Evolutionary conservation across 2,329 filamentous ascomycete genomes (phyloP), one percentile per base, ranked within the genome.

Genomic region (Sporothrix luriei): DNA sequence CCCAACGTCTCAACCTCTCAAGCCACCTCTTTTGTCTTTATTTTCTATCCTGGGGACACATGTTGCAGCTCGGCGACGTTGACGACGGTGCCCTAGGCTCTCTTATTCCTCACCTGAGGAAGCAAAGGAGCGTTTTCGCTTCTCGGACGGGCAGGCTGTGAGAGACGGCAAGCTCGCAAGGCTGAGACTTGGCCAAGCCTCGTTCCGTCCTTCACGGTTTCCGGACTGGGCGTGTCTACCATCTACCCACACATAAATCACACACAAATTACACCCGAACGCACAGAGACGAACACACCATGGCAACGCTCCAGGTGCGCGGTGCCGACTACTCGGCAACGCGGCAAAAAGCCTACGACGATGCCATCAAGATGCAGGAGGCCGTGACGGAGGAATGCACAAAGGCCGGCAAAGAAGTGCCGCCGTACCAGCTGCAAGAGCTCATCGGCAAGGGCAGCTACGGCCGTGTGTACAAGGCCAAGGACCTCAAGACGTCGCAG

Each of bases 381-480:
- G 77, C 82, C 6, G 85, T 90, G 29, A 79, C 84, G 65, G 87
- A 89, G 71, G 83, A 86, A 69, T 87, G 87, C 72, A 82, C 81
- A 65, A 84, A 85, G 68, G 81, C 81, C 64, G 84, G 85, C 40
- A 85, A 85, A 68, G 82, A 84, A 16, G 81, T 84, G 2, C 89
- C 89, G 2, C 83, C 83, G 11, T 91, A 90, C 73, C 81, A 82
- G 10, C 85, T 91, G 52, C 80, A 85, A 29, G 88, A 91, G 76
- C 80, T 91, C 62, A 91, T 90, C 72, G 89, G 89, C 66, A 91
- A 90, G 75, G 89, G 89, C 55, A 86, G 85, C 69, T 91, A 87
- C 74, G 89, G 89, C 11, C 84, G 88, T 55, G 89, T 91, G 19
- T 91, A 90, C 79, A 91, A 90, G 78, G 87, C 81, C 24, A 79